These are phyloP conservation scores for Tylopilus sp. DNA, from an alignment of 1,284 basidiomycete species.

Conservation along the genomic window DNA sequence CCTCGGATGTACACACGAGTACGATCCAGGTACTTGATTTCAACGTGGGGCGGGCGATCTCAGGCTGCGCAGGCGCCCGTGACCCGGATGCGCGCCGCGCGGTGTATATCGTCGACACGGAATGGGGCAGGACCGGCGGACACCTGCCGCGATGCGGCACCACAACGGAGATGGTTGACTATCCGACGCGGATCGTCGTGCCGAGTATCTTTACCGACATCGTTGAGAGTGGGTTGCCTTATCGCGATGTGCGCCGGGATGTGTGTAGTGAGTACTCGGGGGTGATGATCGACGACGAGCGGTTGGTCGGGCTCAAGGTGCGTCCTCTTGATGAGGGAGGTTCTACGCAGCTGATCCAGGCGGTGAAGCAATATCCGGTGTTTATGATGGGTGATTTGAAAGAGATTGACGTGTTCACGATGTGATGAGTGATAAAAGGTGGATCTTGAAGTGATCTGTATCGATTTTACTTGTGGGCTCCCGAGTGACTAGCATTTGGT, in stretches of 20 bases:
- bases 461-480: too few species aligned
- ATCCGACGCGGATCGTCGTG: slow-evolving; percentile 23
- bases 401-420: slow-evolving; percentile 42
- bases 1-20: slow-evolving; percentile 16
- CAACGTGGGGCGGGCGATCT: slow-evolving; percentile 35
- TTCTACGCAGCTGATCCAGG: background rate
- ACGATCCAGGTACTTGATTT: slow-evolving; percentile 52
- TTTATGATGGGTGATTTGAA: slow-evolving; percentile 43
- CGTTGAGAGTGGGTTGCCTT: slow-evolving; percentile 40
- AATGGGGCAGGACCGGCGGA: too few species aligned
- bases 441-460: too few species aligned
- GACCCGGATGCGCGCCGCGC: background rate
- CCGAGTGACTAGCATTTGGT: too few species aligned
- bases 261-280: slow-evolving; percentile 38
- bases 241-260: slow-evolving; percentile 22
- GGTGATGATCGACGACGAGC: slow-evolving; percentile 51
- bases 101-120: too few species aligned
- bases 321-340: slow-evolving; percentile 12
- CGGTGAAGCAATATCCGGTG: slow-evolving; percentile 28
- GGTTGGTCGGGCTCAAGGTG: slow-evolving; percentile 48
- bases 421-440: slow-evolving; percentile 27
- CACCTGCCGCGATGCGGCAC: too few species aligned
- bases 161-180: slow-evolving; percentile 17
- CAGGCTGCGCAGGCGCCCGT: background rate
- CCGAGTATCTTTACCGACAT: slow-evolving; percentile 29